A percentile compares a stretch with the other conserved stretches of the same genome.
These are phyloP conservation scores for Capsella rubella DNA, from an alignment of 441 rosid species.

Conservation along the genomic window DNA sequence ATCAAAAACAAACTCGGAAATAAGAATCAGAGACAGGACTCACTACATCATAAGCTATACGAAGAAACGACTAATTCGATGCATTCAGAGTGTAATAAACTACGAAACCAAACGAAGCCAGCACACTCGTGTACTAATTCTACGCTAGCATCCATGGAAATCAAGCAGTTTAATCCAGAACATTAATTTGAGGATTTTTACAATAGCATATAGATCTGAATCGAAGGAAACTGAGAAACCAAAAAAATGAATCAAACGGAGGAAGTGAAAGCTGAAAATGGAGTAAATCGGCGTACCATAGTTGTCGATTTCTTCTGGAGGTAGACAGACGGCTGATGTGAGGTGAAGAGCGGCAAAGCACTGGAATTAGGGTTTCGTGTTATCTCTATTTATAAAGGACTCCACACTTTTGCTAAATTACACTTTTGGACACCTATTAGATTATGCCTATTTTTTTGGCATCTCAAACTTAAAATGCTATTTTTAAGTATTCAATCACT, in stretches of 20 bases:
- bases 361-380: constrained; percentile 30
- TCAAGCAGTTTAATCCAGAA: not conserved
- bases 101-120: not conserved
- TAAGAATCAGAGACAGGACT: not conserved
- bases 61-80: not conserved
- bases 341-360: constrained; percentile 30
- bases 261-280: not conserved
- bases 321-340: constrained; percentile 22
- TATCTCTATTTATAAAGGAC: constrained; percentile 20
- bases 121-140: not conserved
- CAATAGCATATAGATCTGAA: not conserved
- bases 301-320: constrained; percentile 11
- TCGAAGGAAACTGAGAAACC: not conserved
- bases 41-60: not conserved
- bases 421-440: constrained; percentile 21
- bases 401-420: not conserved
- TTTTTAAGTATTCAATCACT: too few species aligned
- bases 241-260: not conserved
- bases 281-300: constrained; percentile 29
- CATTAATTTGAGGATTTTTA: not conserved
- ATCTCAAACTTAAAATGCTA: too few species aligned
- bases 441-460: not conserved
- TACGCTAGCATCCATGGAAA: not conserved
- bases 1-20: constrained; percentile 1
- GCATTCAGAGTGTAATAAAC: not conserved